A percentile compares a stretch with the other conserved stretches of the same genome.
phyloP scores from a whole-genome alignment of 2,329 filamentous ascomycete species.

The Arthroderma sp. region DNA sequence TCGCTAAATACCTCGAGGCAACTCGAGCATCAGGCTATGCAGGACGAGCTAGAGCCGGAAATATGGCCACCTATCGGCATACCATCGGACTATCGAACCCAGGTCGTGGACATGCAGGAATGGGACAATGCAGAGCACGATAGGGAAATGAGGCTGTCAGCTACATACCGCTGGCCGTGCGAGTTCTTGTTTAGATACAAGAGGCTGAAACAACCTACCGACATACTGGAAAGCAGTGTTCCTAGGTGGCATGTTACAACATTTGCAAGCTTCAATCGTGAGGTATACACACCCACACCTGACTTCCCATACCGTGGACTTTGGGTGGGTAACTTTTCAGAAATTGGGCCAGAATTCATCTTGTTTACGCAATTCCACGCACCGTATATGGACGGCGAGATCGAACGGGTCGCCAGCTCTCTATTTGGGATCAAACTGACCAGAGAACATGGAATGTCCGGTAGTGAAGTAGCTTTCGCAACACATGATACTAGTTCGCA shows the following conservation, averaged over 20 bases:
- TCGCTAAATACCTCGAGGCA: too few relatives aligned
- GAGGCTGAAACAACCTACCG: too few relatives aligned
- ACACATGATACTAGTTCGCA: too few relatives aligned
- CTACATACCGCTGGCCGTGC: not conserved
- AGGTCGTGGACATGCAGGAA: not conserved
- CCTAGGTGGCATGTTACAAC: conserved; percentile 30
- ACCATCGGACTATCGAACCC: not conserved
- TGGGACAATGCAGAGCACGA: not conserved
- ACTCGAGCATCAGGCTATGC: too few relatives aligned
- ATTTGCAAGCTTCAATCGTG: conserved; percentile 51
- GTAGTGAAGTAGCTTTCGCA: too few relatives aligned
- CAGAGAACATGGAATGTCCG: too few relatives aligned
- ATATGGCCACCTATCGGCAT: not conserved
- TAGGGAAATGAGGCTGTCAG: not conserved
- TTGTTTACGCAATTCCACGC: conserved; percentile 53
- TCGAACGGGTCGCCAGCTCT: too few relatives aligned
- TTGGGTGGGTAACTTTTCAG: conserved; percentile 82
- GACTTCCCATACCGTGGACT: conserved; percentile 79
- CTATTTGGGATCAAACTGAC: too few relatives aligned
- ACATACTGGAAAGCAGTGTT: not conserved
- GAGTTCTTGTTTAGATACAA: not conserved
- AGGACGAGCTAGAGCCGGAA: too few relatives aligned
- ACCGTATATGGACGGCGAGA: too few relatives aligned
- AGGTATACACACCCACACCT: conserved; percentile 65
- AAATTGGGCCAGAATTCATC: conserved; percentile 80